Evolutionary conservation across 371 early-diverging fungal genomes (phyloP), one percentile per base, ranked within the genome.

Genomic region (Mucor piriformis): DNA sequence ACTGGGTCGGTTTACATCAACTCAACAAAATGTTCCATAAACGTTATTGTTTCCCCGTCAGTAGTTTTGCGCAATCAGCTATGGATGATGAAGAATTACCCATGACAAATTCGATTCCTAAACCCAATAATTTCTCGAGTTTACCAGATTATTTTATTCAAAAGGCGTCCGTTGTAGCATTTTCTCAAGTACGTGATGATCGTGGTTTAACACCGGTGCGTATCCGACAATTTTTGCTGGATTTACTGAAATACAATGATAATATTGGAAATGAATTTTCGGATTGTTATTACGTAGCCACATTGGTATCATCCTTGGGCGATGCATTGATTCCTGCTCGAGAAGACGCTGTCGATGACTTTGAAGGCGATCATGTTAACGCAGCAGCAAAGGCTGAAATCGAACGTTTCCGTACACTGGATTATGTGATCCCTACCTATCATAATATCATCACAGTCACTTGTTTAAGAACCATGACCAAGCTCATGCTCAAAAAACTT

Each of bases 81-180:
- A 57, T 23, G 37, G 46, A 68, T 2, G 67, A 71, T 18, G 74
- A 79, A 35, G 78, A 73, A 13, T 54, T 83, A 10, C 74, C 82
- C n/a, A 74, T 81, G 13, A 63, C 73, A 8, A 67, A 77, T 5
- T 83, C 76, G 16, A 79, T 94, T 59, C 95, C 95, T 10, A 86
- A 88, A 38, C 88, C 90, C 0, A 95, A 96, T 73, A 87, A 95
- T 69, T 97, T 96, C 75, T 81, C 83, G 13, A 83, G 82, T 49
- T 69, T 94, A 23, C 82, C 87, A 6, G 95, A 95, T 59, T 97
- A 97, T 69, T 96, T 88, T 64, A 82, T 95, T 16, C 89, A 93
- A 72, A 93, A 93, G 79, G 86, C 93, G 5, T 79, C 94, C 1
- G 76, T 90, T 1, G 74, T 83, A 18, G 92, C 94, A 1, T 81